Conservation (phyloP, 2,329 filamentous ascomycete genomes). For the Ramularia endophylla region DNA sequence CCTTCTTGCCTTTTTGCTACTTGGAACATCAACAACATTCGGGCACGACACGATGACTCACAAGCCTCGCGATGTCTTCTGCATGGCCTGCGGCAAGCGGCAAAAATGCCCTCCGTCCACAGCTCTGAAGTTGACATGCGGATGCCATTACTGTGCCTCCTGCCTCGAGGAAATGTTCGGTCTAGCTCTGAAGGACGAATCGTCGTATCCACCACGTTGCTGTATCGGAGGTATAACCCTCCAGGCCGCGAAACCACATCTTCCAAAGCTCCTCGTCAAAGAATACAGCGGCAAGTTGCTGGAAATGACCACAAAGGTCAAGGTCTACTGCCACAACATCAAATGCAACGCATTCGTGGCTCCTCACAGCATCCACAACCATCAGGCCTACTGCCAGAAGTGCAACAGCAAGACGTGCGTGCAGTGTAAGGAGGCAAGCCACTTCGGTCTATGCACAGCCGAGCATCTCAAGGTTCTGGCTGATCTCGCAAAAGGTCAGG, state of each 20-base stretch:
- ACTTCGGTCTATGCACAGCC: slow-evolving; percentile 14
- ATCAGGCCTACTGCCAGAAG: slow-evolving; percentile 17
- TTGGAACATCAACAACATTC: too few relatives aligned
- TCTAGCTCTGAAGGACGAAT: slow-evolving; percentile 8
- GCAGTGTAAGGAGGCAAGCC: slow-evolving; percentile 15
- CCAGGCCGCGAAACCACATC: slow-evolving; percentile 3
- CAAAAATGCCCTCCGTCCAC: too few relatives aligned
- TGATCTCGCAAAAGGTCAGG: too few relatives aligned
- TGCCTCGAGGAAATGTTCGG: slow-evolving; percentile 11
- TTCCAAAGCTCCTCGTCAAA: slow-evolving; percentile 6
- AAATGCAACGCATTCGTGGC: slow-evolving; percentile 14
- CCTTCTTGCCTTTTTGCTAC: too few relatives aligned
- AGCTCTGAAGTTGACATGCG: too few relatives aligned
- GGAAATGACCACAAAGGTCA: slow-evolving; percentile 16
- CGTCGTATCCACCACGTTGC: slow-evolving; percentile 8
- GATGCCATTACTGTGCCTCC: slow-evolving; percentile 8
- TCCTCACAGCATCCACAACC: slow-evolving; percentile 19
- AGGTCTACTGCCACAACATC: slow-evolving; percentile 13
- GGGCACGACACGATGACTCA: too few relatives aligned
- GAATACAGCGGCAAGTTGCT: slow-evolving; percentile 4
- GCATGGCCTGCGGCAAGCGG: too few relatives aligned
- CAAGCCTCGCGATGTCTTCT: too few relatives aligned
- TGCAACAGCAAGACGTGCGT: slow-evolving; percentile 14
- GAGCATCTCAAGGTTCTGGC: neutral
- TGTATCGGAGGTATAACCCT: slow-evolving; percentile 4